Percentiles rank a stretch among this genome's conserved stretches.
Conservation (phyloP, 495 filamentous ascomycete genomes). For the Penicillium soppii region DNA sequence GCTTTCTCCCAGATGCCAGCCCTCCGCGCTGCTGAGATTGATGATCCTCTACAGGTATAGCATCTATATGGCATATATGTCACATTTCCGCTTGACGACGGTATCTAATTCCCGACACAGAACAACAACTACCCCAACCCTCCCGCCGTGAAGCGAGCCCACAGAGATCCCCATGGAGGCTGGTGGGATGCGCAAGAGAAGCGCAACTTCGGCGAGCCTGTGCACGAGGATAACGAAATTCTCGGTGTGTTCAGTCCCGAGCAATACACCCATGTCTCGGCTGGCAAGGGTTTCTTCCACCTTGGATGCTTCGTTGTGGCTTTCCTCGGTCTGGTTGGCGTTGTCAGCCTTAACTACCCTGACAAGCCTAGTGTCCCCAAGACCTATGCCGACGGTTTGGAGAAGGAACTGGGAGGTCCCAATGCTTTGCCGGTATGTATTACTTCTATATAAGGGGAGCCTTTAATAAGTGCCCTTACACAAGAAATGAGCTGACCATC, state of each 20-base stretch:
- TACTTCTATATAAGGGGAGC: not conserved
- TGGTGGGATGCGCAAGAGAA: slow-evolving; percentile 99
- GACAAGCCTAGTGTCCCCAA: slow-evolving; percentile 77
- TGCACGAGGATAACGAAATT: slow-evolving; percentile 96
- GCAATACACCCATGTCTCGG: slow-evolving; percentile 80
- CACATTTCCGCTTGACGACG: not conserved
- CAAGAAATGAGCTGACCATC: slow-evolving; percentile 4
- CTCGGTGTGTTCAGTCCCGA: slow-evolving; percentile 87
- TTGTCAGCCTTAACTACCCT: slow-evolving; percentile 75
- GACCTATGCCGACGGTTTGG: slow-evolving; percentile 79
- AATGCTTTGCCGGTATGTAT: slow-evolving; percentile 42
- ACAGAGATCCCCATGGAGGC: slow-evolving; percentile 87
- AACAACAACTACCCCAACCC: slow-evolving; percentile 95
- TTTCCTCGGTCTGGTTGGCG: slow-evolving; percentile 68
- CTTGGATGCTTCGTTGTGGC: slow-evolving; percentile 70
- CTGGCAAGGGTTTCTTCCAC: slow-evolving; percentile 70
- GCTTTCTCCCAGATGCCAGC: slow-evolving; percentile 51
- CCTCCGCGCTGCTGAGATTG: slow-evolving; percentile 56
- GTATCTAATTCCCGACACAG: slow-evolving; percentile 44
- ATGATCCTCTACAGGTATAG: slow-evolving; percentile 76
- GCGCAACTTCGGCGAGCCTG: slow-evolving; percentile 90
- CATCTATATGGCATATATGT: slow-evolving; percentile 4
- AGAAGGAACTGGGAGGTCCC: slow-evolving; percentile 80
- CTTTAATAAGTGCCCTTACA: not conserved
- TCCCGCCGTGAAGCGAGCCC: slow-evolving; percentile 73